Base-by-base conservation (phyloP, 345 rosid species). In the Moringa oleifera region DNA sequence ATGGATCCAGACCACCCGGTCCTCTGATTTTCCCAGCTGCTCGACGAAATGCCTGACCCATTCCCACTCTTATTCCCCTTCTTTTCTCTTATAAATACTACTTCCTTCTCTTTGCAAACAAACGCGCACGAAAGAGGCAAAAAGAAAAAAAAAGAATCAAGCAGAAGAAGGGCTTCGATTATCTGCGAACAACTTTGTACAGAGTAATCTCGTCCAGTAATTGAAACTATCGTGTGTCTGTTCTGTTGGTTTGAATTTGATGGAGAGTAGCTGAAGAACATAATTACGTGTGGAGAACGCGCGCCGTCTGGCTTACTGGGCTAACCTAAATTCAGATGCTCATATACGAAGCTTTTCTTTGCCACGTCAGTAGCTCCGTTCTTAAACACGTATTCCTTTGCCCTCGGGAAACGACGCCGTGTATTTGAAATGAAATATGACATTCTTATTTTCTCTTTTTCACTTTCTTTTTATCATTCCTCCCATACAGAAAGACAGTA, bases 11-110 rank as follows among this genome's bases (percentile, higher is more conserved):
- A 52, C 66, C 59, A 20, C 21, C 21, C 22, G 54, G 10, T 63
- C 51, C 21, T 79, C 72, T 65, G 73, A 87, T 70, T 77, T 79
- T 84, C 22, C 95, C 96, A 77, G 81, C 69, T 28, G 96, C 97
- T 87, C 97, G 93, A 85, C 99, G 97, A 84, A 95, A 81, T 80
- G 89, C 96, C 84, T 95, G 97, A 57, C 97, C 97, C 99, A 91
- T 89, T 18, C 51, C 41, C 28, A 2, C 33, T 28, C 33, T n/a
- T 5, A 33, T 11, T 41, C 47, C 12, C 13, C 47, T 41, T 41
- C n/a, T n/a, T 41, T 41, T 15, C 47, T 15, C 37, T 33, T 11
- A 33, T 5, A 33, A 4, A 33, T 33, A 4, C 37, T 41, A 7
- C 12, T 41, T 41, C 47, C 47, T 41, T 41, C 13, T 11, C 47